phyloP scores from a whole-genome alignment of 106 monocot genomes.

The Xerophyta viscosa region DNA sequence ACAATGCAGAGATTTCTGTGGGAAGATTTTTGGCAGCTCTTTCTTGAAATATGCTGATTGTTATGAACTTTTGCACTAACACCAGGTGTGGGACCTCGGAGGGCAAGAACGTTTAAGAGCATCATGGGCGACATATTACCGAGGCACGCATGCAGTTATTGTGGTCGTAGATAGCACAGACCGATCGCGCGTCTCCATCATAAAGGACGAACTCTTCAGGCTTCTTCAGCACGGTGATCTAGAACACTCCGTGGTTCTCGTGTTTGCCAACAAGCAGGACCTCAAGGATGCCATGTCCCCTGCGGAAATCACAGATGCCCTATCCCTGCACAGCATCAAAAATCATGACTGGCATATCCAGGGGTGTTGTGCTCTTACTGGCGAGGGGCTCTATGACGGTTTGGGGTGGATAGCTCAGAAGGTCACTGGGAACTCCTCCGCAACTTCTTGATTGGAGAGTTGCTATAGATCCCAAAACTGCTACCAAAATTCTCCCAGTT shows the following conservation, averaged over 20 bases:
- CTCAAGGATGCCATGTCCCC: conserved; percentile 98
- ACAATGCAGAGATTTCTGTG: too few species aligned
- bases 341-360: conserved; percentile 99
- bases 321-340: conserved; percentile 95
- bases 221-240: conserved; percentile 80
- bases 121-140: conserved; percentile 92
- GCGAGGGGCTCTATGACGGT: conserved; percentile 86
- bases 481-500: too few species aligned
- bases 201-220: conserved; percentile 91
- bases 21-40: too few species aligned
- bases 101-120: conserved; percentile 83
- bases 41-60: too few species aligned
- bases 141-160: conserved; percentile 84
- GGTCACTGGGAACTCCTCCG: conserved; percentile 49
- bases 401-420: conserved; percentile 86
- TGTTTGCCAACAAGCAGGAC: conserved; percentile 98
- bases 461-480: too few species aligned
- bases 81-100: conserved; percentile 94
- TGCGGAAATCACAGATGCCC: conserved; percentile 89
- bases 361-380: conserved; percentile 76
- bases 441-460: conserved; percentile 3
- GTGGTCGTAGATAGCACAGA: conserved; percentile 95
- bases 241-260: conserved; percentile 64
- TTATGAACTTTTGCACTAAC: too few species aligned
- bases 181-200: conserved; percentile 72